phyloP scores from a whole-genome alignment of 106 monocot genomes.

The Agapanthus africanus region DNA sequence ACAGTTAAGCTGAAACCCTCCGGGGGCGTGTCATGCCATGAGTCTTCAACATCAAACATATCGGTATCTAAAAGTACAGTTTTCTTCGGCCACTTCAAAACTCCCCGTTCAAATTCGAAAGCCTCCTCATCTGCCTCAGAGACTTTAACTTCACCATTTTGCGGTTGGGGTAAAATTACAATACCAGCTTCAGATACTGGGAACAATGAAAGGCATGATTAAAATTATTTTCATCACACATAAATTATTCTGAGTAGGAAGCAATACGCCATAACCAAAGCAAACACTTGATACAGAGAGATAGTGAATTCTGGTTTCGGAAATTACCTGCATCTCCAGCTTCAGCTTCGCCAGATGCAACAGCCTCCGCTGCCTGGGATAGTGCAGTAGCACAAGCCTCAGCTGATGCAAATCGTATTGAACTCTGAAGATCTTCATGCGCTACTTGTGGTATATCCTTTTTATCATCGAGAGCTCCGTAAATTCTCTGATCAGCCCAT shows the following conservation, averaged over 20 bases:
- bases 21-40: conserved; percentile 91
- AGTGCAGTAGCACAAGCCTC: conserved; percentile 82
- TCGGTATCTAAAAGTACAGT: conserved; percentile 86
- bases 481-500: conserved; percentile 65
- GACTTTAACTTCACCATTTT: conserved; percentile 13
- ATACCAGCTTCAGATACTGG: conserved; percentile 69
- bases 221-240: too few relatives aligned
- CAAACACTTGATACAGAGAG: neutral
- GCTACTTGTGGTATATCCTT: conserved; percentile 15
- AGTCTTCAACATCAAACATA: conserved; percentile 80
- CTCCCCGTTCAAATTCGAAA: conserved; percentile 33
- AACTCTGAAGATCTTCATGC: conserved; percentile 28
- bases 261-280: neutral
- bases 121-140: conserved; percentile 27
- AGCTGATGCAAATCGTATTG: conserved; percentile 50
- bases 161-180: conserved; percentile 49
- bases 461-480: conserved; percentile 9
- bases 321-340: conserved; percentile 60
- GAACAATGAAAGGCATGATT: conserved; percentile 2
- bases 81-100: conserved; percentile 89
- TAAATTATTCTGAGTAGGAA: too few relatives aligned
- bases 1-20: conserved; percentile 78
- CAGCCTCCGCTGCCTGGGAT: conserved; percentile 44
- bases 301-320: neutral
- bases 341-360: conserved; percentile 52